These are phyloP conservation scores for Phytopythium vexans DNA, from an alignment of 352 stramenopile genomes.

Conservation along the genomic window DNA sequence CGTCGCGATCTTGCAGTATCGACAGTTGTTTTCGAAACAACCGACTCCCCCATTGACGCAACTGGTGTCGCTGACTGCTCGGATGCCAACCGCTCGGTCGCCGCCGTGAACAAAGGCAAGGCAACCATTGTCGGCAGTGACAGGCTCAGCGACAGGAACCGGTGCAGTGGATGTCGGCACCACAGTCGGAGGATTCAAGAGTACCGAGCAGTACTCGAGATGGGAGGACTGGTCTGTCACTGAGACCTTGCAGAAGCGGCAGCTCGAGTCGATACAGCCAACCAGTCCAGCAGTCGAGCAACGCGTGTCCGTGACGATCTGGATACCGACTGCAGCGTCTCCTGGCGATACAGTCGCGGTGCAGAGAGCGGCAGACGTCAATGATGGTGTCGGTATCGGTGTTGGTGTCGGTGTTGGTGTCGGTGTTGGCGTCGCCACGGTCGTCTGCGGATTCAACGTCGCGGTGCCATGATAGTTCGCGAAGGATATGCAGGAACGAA, in stretches of 20 bases:
- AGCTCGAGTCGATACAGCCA: constrained; percentile 37
- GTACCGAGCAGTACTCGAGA: neutral
- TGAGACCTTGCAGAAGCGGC: constrained; percentile 40
- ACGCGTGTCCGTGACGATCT: constrained; percentile 27
- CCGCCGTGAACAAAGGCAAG: constrained; percentile 12
- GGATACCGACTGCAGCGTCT: constrained; percentile 33
- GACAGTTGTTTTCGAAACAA: constrained; percentile 29
- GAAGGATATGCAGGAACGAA: too few relatives aligned
- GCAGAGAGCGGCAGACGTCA: too few relatives aligned
- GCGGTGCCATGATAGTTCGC: too few relatives aligned
- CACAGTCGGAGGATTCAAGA: neutral
- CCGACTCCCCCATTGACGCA: constrained; percentile 30
- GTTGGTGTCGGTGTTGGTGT: too few relatives aligned
- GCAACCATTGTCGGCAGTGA: neutral
- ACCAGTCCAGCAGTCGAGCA: constrained; percentile 27
- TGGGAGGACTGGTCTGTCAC: constrained; percentile 13
- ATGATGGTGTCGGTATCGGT: too few relatives aligned
- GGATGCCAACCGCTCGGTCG: constrained; percentile 26
- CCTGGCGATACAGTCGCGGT: constrained; percentile 13
- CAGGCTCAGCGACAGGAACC: neutral
- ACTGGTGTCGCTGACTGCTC: constrained; percentile 17
- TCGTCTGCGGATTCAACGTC: too few relatives aligned
- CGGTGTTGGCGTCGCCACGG: too few relatives aligned
- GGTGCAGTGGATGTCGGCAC: neutral
- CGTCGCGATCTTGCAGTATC: constrained; percentile 36